Conservation (phyloP, 768 basidiomycete species). For the Naganishia randhawae region DNA sequence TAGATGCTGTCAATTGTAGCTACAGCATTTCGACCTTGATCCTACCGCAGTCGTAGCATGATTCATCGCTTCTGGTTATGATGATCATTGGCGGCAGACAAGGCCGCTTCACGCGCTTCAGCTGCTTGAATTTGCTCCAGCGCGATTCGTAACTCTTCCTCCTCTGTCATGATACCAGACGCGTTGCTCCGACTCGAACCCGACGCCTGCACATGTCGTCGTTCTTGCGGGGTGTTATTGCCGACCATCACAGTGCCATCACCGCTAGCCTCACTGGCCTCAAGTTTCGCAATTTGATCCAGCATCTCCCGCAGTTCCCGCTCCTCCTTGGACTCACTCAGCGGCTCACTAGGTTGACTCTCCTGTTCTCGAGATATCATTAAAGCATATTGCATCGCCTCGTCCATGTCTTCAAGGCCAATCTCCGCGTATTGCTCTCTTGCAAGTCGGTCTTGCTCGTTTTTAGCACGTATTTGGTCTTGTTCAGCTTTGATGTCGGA, state of each 20-base stretch:
- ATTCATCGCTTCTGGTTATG: not conserved
- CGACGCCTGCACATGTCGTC: not conserved
- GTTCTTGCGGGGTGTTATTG: not conserved
- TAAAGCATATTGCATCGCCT: constrained; percentile 46
- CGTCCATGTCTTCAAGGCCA: constrained; percentile 43
- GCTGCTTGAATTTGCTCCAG: constrained; percentile 15
- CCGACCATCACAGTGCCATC: not conserved
- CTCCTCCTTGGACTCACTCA: constrained; percentile 13
- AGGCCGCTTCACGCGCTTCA: constrained; percentile 13
- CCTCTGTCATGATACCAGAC: constrained; percentile 19
- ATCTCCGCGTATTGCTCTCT: constrained; percentile 39
- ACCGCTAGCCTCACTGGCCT: not conserved
- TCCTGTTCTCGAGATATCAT: constrained; percentile 44
- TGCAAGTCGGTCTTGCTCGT: constrained; percentile 31
- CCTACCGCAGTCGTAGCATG: not conserved
- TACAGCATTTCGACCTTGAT: not conserved
- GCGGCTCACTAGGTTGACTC: not conserved
- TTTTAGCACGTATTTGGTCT: constrained; percentile 8
- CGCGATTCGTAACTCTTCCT: constrained; percentile 7
- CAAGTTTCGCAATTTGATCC: constrained; percentile 7
- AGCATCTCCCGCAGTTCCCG: constrained; percentile 14
- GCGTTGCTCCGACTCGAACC: not conserved
- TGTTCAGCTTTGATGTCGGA: constrained; percentile 31
- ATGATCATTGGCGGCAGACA: not conserved
- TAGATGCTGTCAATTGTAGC: not conserved